Evolutionary conservation across 2,329 filamentous ascomycete genomes (phyloP).

Genomic region (Sarocladiaceae sp.): DNA sequence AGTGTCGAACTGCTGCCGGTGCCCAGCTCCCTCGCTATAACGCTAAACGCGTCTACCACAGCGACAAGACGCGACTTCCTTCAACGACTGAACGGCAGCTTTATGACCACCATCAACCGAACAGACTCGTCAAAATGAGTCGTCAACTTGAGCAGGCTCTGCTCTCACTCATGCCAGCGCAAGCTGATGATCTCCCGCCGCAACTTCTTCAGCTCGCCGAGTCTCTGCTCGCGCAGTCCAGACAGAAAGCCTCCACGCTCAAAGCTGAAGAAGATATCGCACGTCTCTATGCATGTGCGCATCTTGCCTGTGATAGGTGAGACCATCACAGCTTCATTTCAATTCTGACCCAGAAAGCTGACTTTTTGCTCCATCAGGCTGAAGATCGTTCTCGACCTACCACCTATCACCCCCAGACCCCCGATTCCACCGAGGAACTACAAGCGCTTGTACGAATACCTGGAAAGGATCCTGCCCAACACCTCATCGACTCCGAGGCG

Average conservation of each 20-base stretch:
- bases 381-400: slow-evolving; percentile 71
- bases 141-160: slow-evolving; percentile 70
- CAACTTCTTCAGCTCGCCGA: slow-evolving; percentile 68
- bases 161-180: slow-evolving; percentile 68
- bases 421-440: slow-evolving; percentile 79
- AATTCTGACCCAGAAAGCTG: neutral
- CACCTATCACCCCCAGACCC: slow-evolving; percentile 68
- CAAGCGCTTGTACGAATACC: slow-evolving; percentile 75
- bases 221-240: slow-evolving; percentile 75
- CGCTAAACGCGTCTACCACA: too few relatives aligned
- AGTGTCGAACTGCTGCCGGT: neutral
- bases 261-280: slow-evolving; percentile 85
- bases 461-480: slow-evolving; percentile 65
- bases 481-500: slow-evolving; percentile 27
- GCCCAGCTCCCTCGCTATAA: neutral
- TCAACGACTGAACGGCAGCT: neutral
- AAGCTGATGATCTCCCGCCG: slow-evolving; percentile 61
- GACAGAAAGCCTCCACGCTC: slow-evolving; percentile 69
- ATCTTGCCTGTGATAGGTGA: slow-evolving; percentile 85
- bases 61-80: slow-evolving; percentile 6
- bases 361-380: slow-evolving; percentile 45
- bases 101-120: neutral
- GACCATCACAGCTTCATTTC: neutral
- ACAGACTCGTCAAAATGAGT: slow-evolving; percentile 55
- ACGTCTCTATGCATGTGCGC: slow-evolving; percentile 77